Evolutionary conservation across 192 early-diverging fungal genomes (phyloP).

Genomic region (Umbelopsis ramanniana): DNA sequence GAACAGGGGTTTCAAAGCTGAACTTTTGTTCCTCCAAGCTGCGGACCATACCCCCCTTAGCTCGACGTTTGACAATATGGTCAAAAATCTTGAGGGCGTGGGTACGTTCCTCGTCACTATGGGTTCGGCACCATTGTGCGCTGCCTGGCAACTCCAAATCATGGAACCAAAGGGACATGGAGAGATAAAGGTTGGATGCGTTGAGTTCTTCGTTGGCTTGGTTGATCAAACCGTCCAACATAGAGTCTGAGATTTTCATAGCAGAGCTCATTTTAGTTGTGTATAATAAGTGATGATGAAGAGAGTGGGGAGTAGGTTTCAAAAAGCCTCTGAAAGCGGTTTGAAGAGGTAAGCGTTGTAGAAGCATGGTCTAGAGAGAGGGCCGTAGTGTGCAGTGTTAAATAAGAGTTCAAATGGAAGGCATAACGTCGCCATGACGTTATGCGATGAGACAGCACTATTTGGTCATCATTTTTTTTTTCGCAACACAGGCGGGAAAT

Average conservation of each 20-base stretch:
- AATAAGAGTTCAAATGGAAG: background rate
- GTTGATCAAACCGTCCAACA: slow-evolving; percentile 28
- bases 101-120: slow-evolving; percentile 43
- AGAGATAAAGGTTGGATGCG: slow-evolving; percentile 38
- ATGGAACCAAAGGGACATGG: slow-evolving; percentile 47
- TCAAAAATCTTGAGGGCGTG: slow-evolving; percentile 49
- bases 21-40: slow-evolving; percentile 9
- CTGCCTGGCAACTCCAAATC: slow-evolving; percentile 47
- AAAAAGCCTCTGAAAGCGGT: background rate
- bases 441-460: too few relatives aligned
- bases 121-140: slow-evolving; percentile 43
- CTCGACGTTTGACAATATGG: slow-evolving; percentile 45
- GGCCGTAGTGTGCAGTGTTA: background rate
- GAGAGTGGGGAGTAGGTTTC: background rate
- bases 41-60: slow-evolving; percentile 42
- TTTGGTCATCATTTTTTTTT: too few relatives aligned
- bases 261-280: slow-evolving; percentile 28
- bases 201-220: slow-evolving; percentile 44
- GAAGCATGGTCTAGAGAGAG: background rate
- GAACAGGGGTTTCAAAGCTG: slow-evolving; percentile 33
- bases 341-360: background rate
- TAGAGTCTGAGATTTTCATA: slow-evolving; percentile 30
- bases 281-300: background rate
- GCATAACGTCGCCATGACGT: slow-evolving; percentile 19
- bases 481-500: too few relatives aligned